Evolutionary conservation across 2,329 filamentous ascomycete species (phyloP), one percentile per base, ranked within the genome.

Genomic region (Aschersonia sp.): DNA sequence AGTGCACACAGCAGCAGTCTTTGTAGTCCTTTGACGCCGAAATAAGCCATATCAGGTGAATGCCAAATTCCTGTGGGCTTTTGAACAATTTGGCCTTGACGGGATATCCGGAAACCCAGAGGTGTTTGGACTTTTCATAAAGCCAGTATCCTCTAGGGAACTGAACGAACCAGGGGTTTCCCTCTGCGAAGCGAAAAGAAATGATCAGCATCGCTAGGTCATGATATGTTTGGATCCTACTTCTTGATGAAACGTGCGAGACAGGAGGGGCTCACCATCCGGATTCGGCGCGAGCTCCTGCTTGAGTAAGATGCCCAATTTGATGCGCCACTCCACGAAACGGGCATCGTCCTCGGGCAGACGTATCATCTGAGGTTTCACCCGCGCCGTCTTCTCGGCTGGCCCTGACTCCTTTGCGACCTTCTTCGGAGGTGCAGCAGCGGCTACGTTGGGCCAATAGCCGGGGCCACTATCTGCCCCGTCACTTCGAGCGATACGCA

Each of bases 1-100:
- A 76, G 45, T 73, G 67, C 9, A 70, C 64, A 51, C 73, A 77
- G 46, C 69, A 72, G 56, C 73, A 77, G 51, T 75, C 69, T 43
- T 56, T 63, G 44, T 71, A 69, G 54, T 73, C 68, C 50, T 59
- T 62, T 10, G 72, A 74, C 12, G 60, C 55, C 31, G 72, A 72
- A 5, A 72, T 59, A 2, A 77, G 66, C 72, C 73, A 77, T 45
- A 77, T 62, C 30, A 74, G 52, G 51, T 77, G 73, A 6, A 73
- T 60, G 4, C 68, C 70, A 50, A 77, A 74, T 52, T 77, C 73
- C 49, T 74, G 71, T 0, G 73, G 72, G 43, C 69, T 72, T 56
- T 71, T 73, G 56, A 70, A 76, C 4, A 72, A 60, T 56, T 71
- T 73, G 35, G 63, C 56, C 51, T 72, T 72, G 51, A 67, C 60